A percentile compares a stretch with the other conserved stretches of the same genome.
These are phyloP conservation scores for Cenchrus americanus DNA, from an alignment of 176 grass and related monocot genomes.

Conservation along the genomic window DNA sequence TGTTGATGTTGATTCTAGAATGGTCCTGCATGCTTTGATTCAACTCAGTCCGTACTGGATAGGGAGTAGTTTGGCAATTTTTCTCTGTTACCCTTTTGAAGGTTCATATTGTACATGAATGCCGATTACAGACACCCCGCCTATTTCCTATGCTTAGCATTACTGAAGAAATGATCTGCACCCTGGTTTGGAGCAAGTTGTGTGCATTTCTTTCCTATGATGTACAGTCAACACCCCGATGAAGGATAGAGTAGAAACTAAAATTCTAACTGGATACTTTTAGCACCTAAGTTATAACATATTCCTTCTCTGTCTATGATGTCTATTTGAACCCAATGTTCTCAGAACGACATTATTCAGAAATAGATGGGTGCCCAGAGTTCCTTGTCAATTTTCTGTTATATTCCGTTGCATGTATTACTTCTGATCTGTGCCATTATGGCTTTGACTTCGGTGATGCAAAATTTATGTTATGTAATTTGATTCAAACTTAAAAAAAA, in stretches of 20 bases:
- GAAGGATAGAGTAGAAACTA: not conserved
- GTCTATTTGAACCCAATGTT: not conserved
- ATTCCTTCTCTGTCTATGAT: not conserved
- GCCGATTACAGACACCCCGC: not conserved
- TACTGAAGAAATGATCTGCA: not conserved
- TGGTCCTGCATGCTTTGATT: constrained; percentile 6
- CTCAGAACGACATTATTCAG: not conserved
- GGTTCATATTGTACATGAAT: not conserved
- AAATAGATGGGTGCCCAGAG: not conserved
- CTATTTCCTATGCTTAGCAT: not conserved
- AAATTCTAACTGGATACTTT: not conserved
- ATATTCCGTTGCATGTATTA: constrained; percentile 3
- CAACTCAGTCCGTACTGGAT: not conserved
- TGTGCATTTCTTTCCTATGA: not conserved
- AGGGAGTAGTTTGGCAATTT: not conserved
- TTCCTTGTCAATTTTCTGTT: not conserved
- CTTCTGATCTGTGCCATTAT: not conserved
- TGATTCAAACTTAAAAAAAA: not conserved
- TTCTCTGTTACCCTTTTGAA: not conserved
- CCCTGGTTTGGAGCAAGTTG: not conserved
- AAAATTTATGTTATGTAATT: constrained; percentile 13
- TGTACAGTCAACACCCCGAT: not conserved
- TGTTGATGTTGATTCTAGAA: not conserved
- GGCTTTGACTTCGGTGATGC: not conserved
- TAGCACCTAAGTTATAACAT: not conserved